These are phyloP conservation scores for Phenoliferia sp. DNA, from an alignment of 1,284 basidiomycete genomes.

Conservation along the genomic window DNA sequence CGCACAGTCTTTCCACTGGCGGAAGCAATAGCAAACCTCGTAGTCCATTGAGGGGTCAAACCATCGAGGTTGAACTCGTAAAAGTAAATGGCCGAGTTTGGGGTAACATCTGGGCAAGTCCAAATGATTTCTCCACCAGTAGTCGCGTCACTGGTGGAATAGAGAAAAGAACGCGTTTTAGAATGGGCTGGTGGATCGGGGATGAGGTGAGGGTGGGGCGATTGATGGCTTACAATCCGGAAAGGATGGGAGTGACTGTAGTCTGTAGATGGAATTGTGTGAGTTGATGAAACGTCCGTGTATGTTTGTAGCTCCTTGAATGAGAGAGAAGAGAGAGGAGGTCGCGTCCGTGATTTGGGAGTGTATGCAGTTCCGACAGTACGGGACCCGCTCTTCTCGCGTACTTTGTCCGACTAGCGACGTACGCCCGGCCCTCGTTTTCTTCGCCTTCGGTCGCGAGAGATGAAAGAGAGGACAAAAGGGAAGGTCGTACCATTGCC, in stretches of 20 bases:
- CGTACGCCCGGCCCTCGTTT: neutral
- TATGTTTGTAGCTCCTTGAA: no score
- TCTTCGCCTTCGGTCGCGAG: neutral
- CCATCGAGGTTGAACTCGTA: slow-evolving; percentile 12
- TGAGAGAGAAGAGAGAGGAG: neutral
- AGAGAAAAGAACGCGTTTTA: neutral
- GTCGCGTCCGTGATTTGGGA: neutral
- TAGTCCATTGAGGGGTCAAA: slow-evolving; percentile 60
- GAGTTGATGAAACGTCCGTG: neutral
- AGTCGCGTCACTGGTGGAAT: neutral
- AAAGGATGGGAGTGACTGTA: neutral
- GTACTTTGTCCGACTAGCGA: no score
- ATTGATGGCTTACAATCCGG: neutral
- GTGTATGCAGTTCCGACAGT: neutral
- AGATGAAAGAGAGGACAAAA: neutral
- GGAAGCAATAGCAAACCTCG: slow-evolving; percentile 69
- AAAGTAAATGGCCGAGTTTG: slow-evolving; percentile 43
- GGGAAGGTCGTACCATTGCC: neutral
- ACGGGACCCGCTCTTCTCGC: no score
- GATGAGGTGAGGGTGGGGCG: no score
- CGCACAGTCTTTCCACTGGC: slow-evolving; percentile 42
- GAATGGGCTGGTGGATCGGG: neutral
- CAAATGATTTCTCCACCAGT: slow-evolving; percentile 51
- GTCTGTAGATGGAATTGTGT: no score
- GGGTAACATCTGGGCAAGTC: slow-evolving; percentile 70